Conservation (phyloP, 192 early-diverging fungal genomes). For the Phycomyces blakesleeanus region DNA sequence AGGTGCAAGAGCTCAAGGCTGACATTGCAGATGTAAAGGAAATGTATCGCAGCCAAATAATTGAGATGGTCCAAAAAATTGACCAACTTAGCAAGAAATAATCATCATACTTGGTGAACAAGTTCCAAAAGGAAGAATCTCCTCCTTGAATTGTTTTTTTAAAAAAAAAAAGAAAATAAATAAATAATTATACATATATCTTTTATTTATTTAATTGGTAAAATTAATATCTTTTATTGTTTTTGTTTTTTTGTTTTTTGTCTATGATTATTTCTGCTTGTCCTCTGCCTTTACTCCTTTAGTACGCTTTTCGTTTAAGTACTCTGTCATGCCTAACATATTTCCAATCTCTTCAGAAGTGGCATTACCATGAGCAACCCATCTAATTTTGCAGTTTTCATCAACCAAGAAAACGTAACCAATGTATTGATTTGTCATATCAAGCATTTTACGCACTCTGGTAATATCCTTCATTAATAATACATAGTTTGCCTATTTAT, state of each 20-base stretch:
- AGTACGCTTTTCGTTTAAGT: slow-evolving; percentile 23
- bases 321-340: slow-evolving; percentile 35
- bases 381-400: slow-evolving; percentile 52
- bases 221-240: neutral
- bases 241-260: too few species aligned
- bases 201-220: neutral
- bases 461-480: slow-evolving; percentile 49
- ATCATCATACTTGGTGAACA: too few species aligned
- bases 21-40: slow-evolving; percentile 80
- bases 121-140: too few species aligned
- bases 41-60: slow-evolving; percentile 63
- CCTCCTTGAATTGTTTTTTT: too few species aligned
- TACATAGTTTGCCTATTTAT: slow-evolving; percentile 42
- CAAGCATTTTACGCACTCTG: slow-evolving; percentile 37
- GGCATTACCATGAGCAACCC: slow-evolving; percentile 51
- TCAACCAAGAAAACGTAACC: slow-evolving; percentile 56
- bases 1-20: slow-evolving; percentile 73
- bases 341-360: slow-evolving; percentile 40
- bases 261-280: neutral
- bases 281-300: neutral
- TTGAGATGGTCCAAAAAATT: slow-evolving; percentile 49
- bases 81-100: slow-evolving; percentile 32
- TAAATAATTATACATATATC: slow-evolving; percentile 9
- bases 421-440: slow-evolving; percentile 52
- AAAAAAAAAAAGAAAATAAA: neutral